Conservation (phyloP, 768 basidiomycete species). For the Boletus eberwhitei region DNA sequence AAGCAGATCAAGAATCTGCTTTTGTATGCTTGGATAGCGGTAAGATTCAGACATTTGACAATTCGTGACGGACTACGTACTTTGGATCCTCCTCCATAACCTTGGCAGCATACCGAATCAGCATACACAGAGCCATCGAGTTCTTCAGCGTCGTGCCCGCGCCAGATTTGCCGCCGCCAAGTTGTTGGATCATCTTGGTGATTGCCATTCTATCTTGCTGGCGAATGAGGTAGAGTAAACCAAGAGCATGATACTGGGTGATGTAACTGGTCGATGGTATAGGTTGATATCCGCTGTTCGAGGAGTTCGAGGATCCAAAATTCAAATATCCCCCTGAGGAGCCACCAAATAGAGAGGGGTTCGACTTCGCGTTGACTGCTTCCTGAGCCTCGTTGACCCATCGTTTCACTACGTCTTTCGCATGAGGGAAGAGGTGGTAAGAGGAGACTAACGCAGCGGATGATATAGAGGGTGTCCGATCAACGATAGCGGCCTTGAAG, state of each 20-base stretch:
- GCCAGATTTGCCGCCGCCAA: constrained; percentile 85
- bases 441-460: constrained; percentile 96
- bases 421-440: constrained; percentile 91
- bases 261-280: constrained; percentile 88
- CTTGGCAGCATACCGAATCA: constrained; percentile 97
- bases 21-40: constrained; percentile 62
- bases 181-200: constrained; percentile 98
- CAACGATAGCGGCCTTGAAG: constrained; percentile 99
- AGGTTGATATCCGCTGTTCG: constrained; percentile 65
- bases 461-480: constrained; percentile 92
- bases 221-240: constrained; percentile 89
- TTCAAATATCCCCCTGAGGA: constrained; percentile 65
- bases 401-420: constrained; percentile 94
- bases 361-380: constrained; percentile 86
- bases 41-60: neutral
- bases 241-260: constrained; percentile 95
- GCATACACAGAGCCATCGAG: constrained; percentile 96
- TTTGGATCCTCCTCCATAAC: constrained; percentile 99
- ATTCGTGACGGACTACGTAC: constrained; percentile 47
- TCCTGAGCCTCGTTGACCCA: constrained; percentile 99
- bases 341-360: constrained; percentile 61
- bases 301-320: constrained; percentile 55
- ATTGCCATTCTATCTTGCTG: constrained; percentile 99
- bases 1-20: constrained; percentile 88
- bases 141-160: constrained; percentile 85